A percentile compares a stretch with the other conserved stretches of the same genome.
phyloP scores from a whole-genome alignment of 768 basidiomycete genomes.

The Paxillus ammoniavirescens region DNA sequence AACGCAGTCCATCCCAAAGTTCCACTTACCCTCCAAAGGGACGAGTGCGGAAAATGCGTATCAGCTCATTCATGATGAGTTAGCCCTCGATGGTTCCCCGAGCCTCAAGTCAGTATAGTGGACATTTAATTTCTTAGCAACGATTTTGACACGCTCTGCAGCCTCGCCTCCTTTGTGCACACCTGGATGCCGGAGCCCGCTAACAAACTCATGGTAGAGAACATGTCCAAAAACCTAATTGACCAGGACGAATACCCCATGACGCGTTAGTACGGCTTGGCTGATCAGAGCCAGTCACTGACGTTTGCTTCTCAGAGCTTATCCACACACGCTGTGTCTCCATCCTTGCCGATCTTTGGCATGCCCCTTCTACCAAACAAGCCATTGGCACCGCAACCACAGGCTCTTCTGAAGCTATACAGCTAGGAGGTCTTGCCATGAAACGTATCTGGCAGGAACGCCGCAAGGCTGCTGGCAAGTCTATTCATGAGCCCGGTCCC shows the following conservation, averaged over 20 bases:
- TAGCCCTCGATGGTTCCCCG: slow-evolving; percentile 53
- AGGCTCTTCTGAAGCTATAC: slow-evolving; percentile 70
- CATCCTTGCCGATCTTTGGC: slow-evolving; percentile 67
- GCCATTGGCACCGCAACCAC: slow-evolving; percentile 72
- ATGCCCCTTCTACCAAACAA: slow-evolving; percentile 51
- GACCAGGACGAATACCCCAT: slow-evolving; percentile 71
- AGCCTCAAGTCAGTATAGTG: slow-evolving; percentile 43
- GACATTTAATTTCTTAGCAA: neutral
- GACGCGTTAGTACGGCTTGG: slow-evolving; percentile 35
- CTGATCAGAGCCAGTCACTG: neutral
- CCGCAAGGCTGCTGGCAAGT: slow-evolving; percentile 63
- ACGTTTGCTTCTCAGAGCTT: slow-evolving; percentile 26
- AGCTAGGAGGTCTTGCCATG: slow-evolving; percentile 70
- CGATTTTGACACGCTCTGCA: slow-evolving; percentile 7
- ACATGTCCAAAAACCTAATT: slow-evolving; percentile 65
- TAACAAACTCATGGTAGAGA: slow-evolving; percentile 59
- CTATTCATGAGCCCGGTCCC: slow-evolving; percentile 63
- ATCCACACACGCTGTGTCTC: slow-evolving; percentile 49
- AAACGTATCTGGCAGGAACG: slow-evolving; percentile 70
- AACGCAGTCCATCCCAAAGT: slow-evolving; percentile 71
- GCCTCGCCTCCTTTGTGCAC: slow-evolving; percentile 64
- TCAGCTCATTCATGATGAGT: slow-evolving; percentile 64
- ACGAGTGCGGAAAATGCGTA: slow-evolving; percentile 49
- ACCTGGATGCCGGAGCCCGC: slow-evolving; percentile 60
- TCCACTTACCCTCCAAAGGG: slow-evolving; percentile 60